Conservation (phyloP, 176 grass and related monocot species). For the sorghum (Sorghum bicolor) region DNA sequence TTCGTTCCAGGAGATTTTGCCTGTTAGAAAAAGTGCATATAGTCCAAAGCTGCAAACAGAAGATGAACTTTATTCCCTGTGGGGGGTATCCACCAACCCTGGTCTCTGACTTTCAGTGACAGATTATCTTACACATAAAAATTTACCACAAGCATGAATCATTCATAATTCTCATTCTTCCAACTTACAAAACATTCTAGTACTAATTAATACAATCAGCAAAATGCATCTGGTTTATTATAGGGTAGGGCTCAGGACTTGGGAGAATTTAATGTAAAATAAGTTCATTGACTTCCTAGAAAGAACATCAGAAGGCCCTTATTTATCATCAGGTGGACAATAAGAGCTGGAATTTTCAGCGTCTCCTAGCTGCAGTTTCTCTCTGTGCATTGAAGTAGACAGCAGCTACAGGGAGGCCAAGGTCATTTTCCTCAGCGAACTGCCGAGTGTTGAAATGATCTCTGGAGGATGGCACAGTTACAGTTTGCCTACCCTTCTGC, state of each 20-base stretch:
- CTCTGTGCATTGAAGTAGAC: conserved; percentile 91
- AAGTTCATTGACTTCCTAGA: background rate
- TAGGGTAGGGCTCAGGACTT: background rate
- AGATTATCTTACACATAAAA: background rate
- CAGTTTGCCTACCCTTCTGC: conserved; percentile 59
- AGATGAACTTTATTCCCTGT: conserved; percentile 7
- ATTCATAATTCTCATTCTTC: conserved; percentile 15
- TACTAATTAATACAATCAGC: conserved; percentile 36
- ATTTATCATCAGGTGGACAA: conserved; percentile 9
- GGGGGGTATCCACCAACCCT: background rate
- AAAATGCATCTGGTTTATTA: conserved; percentile 45
- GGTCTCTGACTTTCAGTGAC: background rate
- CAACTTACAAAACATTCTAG: conserved; percentile 13
- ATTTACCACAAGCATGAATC: conserved; percentile 15
- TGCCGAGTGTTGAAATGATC: conserved; percentile 75
- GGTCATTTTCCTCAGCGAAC: conserved; percentile 75
- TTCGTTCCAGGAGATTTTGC: conserved; percentile 9
- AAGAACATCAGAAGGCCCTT: conserved; percentile 19
- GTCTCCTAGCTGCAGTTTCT: conserved; percentile 81
- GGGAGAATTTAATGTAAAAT: background rate
- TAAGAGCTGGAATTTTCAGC: conserved; percentile 29
- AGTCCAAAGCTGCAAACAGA: background rate
- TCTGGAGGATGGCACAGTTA: conserved; percentile 44
- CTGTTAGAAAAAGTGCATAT: background rate
- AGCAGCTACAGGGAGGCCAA: conserved; percentile 80